Conservation (phyloP, 164 flowering plant species). For the Macadamia integrifolia region DNA sequence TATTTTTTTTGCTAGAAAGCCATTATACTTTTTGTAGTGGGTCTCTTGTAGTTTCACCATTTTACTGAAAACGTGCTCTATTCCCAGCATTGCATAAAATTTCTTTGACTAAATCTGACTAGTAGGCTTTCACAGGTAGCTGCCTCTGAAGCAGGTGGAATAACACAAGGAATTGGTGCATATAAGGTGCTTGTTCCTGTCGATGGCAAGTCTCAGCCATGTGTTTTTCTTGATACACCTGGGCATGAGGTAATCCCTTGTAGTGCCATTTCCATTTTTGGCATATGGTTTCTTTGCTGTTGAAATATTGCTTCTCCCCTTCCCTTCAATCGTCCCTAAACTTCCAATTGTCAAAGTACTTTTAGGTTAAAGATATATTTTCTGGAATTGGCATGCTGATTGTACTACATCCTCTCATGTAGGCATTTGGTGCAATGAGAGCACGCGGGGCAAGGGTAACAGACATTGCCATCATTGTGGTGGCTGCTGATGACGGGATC, state of each 20-base stretch:
- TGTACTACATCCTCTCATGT: constrained; percentile 7
- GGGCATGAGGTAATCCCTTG: constrained; percentile 78
- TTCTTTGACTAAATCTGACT: constrained; percentile 6
- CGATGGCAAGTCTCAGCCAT: constrained; percentile 67
- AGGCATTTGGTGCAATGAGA: constrained; percentile 99
- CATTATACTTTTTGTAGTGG: background rate
- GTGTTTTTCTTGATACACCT: constrained; percentile 96
- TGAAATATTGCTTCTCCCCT: background rate
- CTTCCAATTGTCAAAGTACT: background rate
- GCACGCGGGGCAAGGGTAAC: constrained; percentile 98
- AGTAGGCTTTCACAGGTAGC: constrained; percentile 52
- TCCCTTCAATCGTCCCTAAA: background rate
- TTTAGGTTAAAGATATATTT: constrained; percentile 1
- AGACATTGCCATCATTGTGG: constrained; percentile 92
- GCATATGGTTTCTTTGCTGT: background rate
- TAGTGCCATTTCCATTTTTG: too few species aligned
- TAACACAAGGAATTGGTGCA: constrained; percentile 98
- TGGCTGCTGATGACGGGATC: constrained; percentile 97
- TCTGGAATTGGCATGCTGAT: constrained; percentile 8
- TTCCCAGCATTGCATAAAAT: background rate
- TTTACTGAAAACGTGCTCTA: background rate
- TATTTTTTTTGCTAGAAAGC: background rate
- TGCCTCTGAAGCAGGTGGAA: constrained; percentile 97
- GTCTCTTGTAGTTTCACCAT: background rate
- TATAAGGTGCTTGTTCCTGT: constrained; percentile 79